Conservation (phyloP, 202 grass and related monocot genomes). For the Miscanthus sacchariflorus region DNA sequence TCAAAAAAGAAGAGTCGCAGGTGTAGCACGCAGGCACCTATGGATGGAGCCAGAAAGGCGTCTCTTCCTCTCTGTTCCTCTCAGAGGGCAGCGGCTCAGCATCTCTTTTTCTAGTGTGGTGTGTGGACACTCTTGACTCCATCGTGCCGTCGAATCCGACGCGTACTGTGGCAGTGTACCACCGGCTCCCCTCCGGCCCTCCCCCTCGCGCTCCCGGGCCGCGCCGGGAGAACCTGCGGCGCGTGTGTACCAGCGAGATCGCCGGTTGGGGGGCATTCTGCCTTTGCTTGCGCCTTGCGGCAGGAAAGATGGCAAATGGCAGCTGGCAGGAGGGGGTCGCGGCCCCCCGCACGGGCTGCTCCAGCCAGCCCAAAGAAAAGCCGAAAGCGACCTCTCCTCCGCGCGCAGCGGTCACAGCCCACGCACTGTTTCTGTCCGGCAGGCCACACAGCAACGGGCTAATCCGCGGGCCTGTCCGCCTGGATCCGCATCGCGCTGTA, state of each 20-base stretch:
- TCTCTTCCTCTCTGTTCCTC: background rate
- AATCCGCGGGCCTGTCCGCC: constrained; percentile 10
- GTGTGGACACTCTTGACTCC: background rate
- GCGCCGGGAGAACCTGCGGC: background rate
- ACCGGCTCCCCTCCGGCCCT: background rate
- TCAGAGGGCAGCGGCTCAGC: no score
- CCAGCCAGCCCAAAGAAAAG: constrained; percentile 1
- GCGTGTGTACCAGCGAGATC: background rate
- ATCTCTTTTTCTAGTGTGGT: no score
- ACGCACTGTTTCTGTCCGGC: background rate
- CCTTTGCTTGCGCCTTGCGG: background rate
- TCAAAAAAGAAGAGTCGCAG: background rate
- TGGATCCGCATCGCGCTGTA: background rate
- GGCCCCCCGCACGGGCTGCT: background rate
- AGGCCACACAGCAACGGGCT: background rate
- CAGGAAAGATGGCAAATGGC: background rate
- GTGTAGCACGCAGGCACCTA: background rate
- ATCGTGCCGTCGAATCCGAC: constrained; percentile 42
- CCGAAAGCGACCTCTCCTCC: constrained; percentile 26
- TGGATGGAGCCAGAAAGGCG: background rate
- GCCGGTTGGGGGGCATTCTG: background rate
- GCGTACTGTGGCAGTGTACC: background rate
- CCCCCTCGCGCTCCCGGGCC: background rate
- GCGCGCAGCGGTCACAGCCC: constrained; percentile 8
- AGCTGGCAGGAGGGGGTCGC: background rate